Conservation (phyloP, 2,329 filamentous ascomycete genomes). For the Metarhizium sp. region DNA sequence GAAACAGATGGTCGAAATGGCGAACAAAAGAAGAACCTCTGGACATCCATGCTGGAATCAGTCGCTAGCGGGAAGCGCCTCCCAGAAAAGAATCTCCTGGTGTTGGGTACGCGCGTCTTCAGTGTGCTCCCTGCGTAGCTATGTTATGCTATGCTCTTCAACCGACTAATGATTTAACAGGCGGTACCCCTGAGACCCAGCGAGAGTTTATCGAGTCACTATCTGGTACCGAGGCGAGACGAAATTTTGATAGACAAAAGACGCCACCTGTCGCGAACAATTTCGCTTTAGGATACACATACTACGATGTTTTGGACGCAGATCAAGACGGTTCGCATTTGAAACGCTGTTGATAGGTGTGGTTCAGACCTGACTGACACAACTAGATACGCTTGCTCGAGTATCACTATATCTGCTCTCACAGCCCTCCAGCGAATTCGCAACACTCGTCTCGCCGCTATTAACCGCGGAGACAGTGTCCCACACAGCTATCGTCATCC, state of each 20-base stretch:
- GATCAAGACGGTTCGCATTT: slow-evolving; percentile 75
- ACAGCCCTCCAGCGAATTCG: slow-evolving; percentile 75
- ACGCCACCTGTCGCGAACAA: slow-evolving; percentile 78
- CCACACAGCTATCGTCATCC: slow-evolving; percentile 77
- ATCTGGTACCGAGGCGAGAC: slow-evolving; percentile 43
- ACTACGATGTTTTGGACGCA: slow-evolving; percentile 86
- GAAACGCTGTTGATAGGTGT: neutral
- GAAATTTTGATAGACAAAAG: slow-evolving; percentile 47
- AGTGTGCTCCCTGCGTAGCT: neutral
- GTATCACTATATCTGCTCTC: slow-evolving; percentile 83
- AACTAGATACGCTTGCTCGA: slow-evolving; percentile 75
- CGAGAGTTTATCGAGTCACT: slow-evolving; percentile 69
- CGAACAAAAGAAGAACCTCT: slow-evolving; percentile 80
- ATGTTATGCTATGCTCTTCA: neutral
- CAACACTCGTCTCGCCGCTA: slow-evolving; percentile 72
- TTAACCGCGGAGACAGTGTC: slow-evolving; percentile 76
- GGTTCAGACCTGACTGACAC: slow-evolving; percentile 11
- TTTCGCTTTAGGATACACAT: slow-evolving; percentile 89
- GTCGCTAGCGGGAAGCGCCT: slow-evolving; percentile 84
- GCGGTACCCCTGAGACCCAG: slow-evolving; percentile 74
- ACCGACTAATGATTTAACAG: slow-evolving; percentile 28
- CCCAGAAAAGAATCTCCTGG: slow-evolving; percentile 83
- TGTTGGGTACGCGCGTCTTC: slow-evolving; percentile 54
- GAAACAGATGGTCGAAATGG: slow-evolving; percentile 48
- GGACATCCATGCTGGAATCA: slow-evolving; percentile 86